These are phyloP conservation scores for Suillus cothurnatus DNA, from an alignment of 768 basidiomycete genomes.

Conservation along the genomic window DNA sequence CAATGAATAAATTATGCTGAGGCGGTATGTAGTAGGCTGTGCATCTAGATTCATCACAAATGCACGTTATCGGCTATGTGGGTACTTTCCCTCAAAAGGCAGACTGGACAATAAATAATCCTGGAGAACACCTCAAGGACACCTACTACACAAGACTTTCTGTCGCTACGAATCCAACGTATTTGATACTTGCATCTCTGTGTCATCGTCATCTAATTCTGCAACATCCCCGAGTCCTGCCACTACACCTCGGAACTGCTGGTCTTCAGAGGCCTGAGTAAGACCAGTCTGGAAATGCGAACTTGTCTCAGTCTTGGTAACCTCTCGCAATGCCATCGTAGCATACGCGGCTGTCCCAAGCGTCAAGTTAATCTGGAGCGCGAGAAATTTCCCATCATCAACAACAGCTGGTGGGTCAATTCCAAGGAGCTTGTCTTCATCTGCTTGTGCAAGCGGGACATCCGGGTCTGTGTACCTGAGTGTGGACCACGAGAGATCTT, in stretches of 20 bases:
- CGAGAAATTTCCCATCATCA: constrained; percentile 81
- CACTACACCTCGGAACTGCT: constrained; percentile 67
- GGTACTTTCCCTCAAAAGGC: not conserved
- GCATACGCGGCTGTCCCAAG: constrained; percentile 94
- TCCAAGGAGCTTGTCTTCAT: constrained; percentile 89
- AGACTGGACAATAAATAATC: not conserved
- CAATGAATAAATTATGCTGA: not conserved
- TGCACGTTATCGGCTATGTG: not conserved
- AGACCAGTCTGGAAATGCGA: constrained; percentile 86
- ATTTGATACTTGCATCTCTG: constrained; percentile 8
- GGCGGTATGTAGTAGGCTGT: not conserved
- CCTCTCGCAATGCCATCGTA: constrained; percentile 95
- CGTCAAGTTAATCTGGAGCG: constrained; percentile 82
- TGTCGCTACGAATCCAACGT: not conserved
- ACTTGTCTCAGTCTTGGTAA: constrained; percentile 95
- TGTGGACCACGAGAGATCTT: constrained; percentile 77
- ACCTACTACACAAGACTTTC: not conserved
- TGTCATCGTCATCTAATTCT: constrained; percentile 22
- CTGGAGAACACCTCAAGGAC: not conserved
- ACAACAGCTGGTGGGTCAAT: constrained; percentile 70
- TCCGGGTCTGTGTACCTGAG: constrained; percentile 93
- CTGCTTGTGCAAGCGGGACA: constrained; percentile 88
- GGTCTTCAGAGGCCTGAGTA: constrained; percentile 79
- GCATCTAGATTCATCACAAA: not conserved
- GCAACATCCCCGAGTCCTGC: constrained; percentile 26